Base-by-base conservation (phyloP, 306 rosid species). In the Cucurbita argyrosperma region DNA sequence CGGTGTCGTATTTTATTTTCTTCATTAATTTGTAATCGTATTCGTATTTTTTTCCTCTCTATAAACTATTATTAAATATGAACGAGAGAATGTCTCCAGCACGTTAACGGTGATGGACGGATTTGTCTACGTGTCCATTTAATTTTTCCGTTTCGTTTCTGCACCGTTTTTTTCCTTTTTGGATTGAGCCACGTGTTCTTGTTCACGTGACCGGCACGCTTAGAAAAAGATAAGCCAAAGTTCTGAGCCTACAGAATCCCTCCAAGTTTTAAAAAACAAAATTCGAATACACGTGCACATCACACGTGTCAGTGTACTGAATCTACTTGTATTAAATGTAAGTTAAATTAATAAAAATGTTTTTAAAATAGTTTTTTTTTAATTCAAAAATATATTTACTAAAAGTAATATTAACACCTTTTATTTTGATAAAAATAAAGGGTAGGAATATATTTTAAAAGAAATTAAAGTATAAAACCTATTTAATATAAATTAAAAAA, bases 91-190 rank as follows among this genome's bases (percentile, higher is more conserved):
- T 35, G 39, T 54, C 67, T 73, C 76, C 76, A 67, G 56, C 55
- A 73, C 67, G 23, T 57, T 68, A 73, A 57, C 76, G 76, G 76
- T 14, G 45, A 73, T 14, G 56, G 76, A 73, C 68, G 55, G 40
- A 43, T 73, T 73, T 57, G 21, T 55, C 15, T 55, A 73, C 43
- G 23, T 16, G 52, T 65, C 45, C 5, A 5, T 43, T 43, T 0
- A 9, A 42, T 12, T 8, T 65, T 11, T 45, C 53, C 53, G 71
- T 65, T 43, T 38, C 53, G 38, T 47, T 69, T 45, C 3, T 67
- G 73, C 12, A 26, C 55, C n/a, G 72, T 49, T 69, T 30, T 30
- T 21, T 26, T 6, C 5, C 16, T 14, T 26, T 58, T 23, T 10
- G 4, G 3, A 3, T 19, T 15, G 59, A 30, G 74, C 59, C 74